Percentiles rank a stretch among this genome's conserved stretches.
Conservation (phyloP, 352 stramenopile species). For the Phytopythium aichiense region DNA sequence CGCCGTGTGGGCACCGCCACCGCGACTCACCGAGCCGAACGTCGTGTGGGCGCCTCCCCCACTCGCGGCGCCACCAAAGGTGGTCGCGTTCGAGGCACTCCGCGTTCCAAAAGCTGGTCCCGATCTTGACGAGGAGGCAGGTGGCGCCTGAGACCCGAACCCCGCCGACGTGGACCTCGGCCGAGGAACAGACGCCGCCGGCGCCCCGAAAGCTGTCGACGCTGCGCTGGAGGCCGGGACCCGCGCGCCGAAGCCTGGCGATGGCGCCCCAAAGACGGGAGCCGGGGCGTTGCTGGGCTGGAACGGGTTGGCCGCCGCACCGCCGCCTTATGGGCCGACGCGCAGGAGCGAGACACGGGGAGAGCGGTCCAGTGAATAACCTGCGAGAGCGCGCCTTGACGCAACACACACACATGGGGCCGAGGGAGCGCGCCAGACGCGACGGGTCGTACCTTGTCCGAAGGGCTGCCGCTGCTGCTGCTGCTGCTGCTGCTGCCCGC, state of each 20-base stretch:
- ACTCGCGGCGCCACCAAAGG: background rate
- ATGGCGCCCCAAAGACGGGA: slow-evolving; percentile 1
- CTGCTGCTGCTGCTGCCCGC: slow-evolving; percentile 13
- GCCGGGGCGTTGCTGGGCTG: slow-evolving; percentile 10
- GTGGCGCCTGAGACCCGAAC: background rate
- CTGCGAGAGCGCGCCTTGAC: background rate
- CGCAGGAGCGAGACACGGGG: background rate
- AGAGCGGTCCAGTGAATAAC: slow-evolving; percentile 3
- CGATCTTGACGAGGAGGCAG: background rate
- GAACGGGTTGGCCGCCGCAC: slow-evolving; percentile 22
- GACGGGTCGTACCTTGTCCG: slow-evolving; percentile 32
- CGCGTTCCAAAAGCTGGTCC: background rate
- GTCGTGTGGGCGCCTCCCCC: background rate
- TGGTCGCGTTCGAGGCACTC: background rate
- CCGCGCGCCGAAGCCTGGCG: slow-evolving; percentile 17
- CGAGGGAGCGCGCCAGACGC: background rate
- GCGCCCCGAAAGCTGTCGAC: background rate
- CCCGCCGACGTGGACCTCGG: background rate
- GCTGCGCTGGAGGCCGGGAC: background rate
- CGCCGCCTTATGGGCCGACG: background rate
- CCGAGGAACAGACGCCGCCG: background rate
- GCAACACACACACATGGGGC: background rate
- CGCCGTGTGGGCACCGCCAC: background rate
- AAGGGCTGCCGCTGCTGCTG: slow-evolving; percentile 23
- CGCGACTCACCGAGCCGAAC: background rate